phyloP scores from a whole-genome alignment of 345 rosid genomes.

The Eucalyptus brandiana region DNA sequence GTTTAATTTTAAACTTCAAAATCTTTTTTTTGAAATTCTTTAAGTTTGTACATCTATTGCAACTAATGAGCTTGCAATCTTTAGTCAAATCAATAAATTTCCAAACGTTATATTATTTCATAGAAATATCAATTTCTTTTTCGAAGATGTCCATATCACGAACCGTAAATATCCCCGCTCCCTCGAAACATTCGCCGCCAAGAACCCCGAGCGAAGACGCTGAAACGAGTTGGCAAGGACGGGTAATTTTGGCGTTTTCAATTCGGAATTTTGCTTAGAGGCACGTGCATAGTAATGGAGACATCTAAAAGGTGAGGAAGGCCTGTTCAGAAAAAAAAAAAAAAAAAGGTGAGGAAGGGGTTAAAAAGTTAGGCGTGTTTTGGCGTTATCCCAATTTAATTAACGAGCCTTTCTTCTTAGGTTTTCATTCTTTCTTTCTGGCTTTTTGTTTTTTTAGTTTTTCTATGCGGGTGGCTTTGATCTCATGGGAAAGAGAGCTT shows the following conservation, averaged over 20 bases:
- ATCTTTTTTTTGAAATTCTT: too few species aligned
- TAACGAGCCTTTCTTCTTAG: background rate
- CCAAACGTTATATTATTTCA: too few species aligned
- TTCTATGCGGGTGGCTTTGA: background rate
- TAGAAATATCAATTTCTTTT: background rate
- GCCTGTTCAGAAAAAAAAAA: background rate
- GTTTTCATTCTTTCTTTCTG: background rate
- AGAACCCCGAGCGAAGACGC: background rate
- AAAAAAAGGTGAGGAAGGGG: background rate
- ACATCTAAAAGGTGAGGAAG: background rate
- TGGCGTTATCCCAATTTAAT: background rate
- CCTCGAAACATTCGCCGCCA: background rate
- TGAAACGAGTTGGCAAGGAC: background rate
- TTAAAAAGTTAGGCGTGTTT: background rate
- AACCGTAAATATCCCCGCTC: background rate
- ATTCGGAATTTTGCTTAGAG: background rate
- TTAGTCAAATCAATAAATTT: too few species aligned
- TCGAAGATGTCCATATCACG: too few species aligned
- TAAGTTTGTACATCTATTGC: too few species aligned
- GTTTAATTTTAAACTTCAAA: accelerated
- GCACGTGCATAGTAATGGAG: background rate
- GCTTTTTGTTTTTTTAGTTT: background rate
- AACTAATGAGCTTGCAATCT: too few species aligned
- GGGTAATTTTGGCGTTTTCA: background rate
- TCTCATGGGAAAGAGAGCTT: background rate